Percentiles rank a stretch among this genome's conserved stretches.
These are phyloP conservation scores for Podosphaera leucotricha DNA, from an alignment of 2,329 filamentous ascomycete species.

Conservation along the genomic window DNA sequence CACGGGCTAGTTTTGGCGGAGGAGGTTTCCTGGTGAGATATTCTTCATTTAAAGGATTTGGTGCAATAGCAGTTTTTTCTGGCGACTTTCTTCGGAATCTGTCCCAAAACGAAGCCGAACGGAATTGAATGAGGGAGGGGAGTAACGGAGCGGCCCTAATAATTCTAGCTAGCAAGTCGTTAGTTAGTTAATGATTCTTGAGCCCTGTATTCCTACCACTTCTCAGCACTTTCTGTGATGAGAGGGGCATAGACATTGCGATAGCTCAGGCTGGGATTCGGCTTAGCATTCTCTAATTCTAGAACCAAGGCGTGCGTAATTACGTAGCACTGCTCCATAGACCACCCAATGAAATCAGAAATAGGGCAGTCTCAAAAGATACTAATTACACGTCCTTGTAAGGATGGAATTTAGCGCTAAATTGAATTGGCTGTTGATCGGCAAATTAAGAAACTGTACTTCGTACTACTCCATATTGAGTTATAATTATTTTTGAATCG, in stretches of 20 bases:
- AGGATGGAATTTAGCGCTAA: too few species aligned
- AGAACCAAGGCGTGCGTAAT: too few species aligned
- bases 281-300: too few species aligned
- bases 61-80: not conserved
- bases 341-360: too few species aligned
- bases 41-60: conserved; percentile 38
- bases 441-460: too few species aligned
- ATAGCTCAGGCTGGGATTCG: not conserved
- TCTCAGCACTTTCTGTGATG: conserved; percentile 34
- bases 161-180: conserved; percentile 9
- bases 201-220: conserved; percentile 25
- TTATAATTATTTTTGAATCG: too few species aligned
- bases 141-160: conserved; percentile 18
- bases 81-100: conserved; percentile 4
- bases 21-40: conserved; percentile 19
- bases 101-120: conserved; percentile 3
- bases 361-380: too few species aligned
- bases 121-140: conserved; percentile 15
- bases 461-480: too few species aligned
- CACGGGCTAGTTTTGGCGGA: conserved; percentile 17
- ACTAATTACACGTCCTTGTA: too few species aligned
- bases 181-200: conserved; percentile 5
- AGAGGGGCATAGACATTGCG: conserved; percentile 40
- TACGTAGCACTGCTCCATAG: too few species aligned
- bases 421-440: too few species aligned